Evolutionary conservation across 1,139 yeast species (phyloP), one percentile per base, ranked within the genome.

Genomic region (Blastobotrys capitulatus): DNA sequence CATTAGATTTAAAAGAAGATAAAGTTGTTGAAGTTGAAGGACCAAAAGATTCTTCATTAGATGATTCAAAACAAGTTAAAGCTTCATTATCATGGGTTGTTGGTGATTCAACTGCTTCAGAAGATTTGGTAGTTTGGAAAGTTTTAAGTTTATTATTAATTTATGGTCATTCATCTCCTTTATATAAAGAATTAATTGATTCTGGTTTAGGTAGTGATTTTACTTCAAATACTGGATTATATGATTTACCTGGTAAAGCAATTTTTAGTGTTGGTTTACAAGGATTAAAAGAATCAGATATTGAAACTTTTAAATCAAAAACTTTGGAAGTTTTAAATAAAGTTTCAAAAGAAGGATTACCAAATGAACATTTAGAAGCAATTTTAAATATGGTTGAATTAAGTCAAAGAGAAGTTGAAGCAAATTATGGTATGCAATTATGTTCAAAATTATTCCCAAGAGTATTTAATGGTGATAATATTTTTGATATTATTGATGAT

Each of bases 111-210:
- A 71, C 76, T 8, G 84, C 86, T 53, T 73, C 77, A 13, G 85
- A 84, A 60, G 83, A 81, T 48, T 72, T 88, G 0, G 86, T 90
- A 64, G 75, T 86, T 45, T 74, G 92, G 77, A 84, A 82, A 53
- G 72, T 90, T 6, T 71, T 90, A 44, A 80, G 86, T 22, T 79
- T 83, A 16, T 71, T 94, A 52, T 71, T 94, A 36, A 79, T 86
- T 59, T 97, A 88, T 64, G 97, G 98, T 1, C 97, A 90, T 62
- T 84, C 92, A 13, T 85, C 97, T 10, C 92, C 96, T 6, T 75
- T 92, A 49, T 87, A 90, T 66, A 88, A 89, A 66, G 80, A 80
- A 22, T 73, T 92, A 52, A 85, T 92, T 53, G 98, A 92, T 65
- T 70, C 84, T 9, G 95, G 94, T 1, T 67, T 82, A 42, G 97